Evolutionary conservation across 352 stramenopile genomes (phyloP), one percentile per base, ranked within the genome.

Genomic region (Pythium coloratum): DNA sequence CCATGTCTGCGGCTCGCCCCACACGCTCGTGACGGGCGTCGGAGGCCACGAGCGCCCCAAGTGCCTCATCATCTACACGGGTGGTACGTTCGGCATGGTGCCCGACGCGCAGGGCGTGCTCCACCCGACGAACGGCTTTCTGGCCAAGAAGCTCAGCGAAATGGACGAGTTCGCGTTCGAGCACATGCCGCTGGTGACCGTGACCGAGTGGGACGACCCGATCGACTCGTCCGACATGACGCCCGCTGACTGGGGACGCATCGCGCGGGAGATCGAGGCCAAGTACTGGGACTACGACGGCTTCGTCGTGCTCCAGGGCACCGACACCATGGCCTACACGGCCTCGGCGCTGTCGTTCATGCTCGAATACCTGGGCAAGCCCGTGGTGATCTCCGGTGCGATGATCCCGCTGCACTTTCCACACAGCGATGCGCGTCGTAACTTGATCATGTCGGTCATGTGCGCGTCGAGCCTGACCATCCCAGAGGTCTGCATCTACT

Each of bases 321-420:
- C 97, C 0, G 97, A 99, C 77, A 99, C 97, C 0, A 99, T 99
- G 96, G 96, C 96, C 9, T 99, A 99, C 82, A 92, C 91, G 47
- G 92, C 96, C 6, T 97, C 90, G 36, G 97, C 96, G 32, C 76
- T 99, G 36, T 94, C 81, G 47, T 99, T 99, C 78, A 99, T 99
- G 96, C 82, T 99, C 51, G 94, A 99, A 72, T 98, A 98, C 81
- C 79, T 99, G 6, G 93, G 90, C 34, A 99, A 99, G 73, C 92
- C 96, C 18, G 87, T 99, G 2, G 83, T 99, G 16, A 97, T 99
- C 67, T 98, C 96, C 3, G 96, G 96, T 7, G 89, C 80, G 13
- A 98, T 99, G 86, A 98, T 99, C 71, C 97, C 96, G 38, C 76
- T 99, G 20, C 84, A 95, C 53, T 97, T 98, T 75, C 91, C 93